Conservation (phyloP, 2,329 filamentous ascomycete genomes). For the Mycosphaerella arachidis region DNA sequence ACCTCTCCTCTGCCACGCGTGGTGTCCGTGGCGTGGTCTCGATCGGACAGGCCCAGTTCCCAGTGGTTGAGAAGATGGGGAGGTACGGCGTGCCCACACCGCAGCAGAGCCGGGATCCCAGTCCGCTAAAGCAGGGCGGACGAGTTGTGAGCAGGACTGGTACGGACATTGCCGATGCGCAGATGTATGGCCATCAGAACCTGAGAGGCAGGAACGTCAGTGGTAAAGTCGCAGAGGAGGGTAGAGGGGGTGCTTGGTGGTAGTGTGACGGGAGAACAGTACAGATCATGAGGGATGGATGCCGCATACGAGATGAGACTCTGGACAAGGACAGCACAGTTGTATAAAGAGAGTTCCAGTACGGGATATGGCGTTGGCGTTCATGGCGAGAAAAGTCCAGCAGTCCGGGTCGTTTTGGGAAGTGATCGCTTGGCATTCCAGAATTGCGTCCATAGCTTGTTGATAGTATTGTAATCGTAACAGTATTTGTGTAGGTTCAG, state of each 20-base stretch:
- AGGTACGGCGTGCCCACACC: slow-evolving; percentile 16
- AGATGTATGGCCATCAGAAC: slow-evolving; percentile 26
- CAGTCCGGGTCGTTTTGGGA: not conserved
- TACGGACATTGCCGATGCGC: slow-evolving; percentile 42
- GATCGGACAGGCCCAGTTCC: slow-evolving; percentile 14
- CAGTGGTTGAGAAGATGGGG: slow-evolving; percentile 1
- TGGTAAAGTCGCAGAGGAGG: slow-evolving; percentile 70
- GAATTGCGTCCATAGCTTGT: not conserved
- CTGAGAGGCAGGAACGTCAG: slow-evolving; percentile 57
- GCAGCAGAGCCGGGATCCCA: slow-evolving; percentile 14
- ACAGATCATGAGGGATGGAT: not conserved
- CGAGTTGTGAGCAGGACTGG: slow-evolving; percentile 46
- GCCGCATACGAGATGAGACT: not conserved
- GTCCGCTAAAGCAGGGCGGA: slow-evolving; percentile 23
- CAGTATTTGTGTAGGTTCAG: not conserved
- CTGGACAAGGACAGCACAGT: not conserved
- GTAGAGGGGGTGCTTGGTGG: slow-evolving; percentile 40
- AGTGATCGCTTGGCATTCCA: not conserved
- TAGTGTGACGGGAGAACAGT: not conserved
- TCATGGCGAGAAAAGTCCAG: not conserved
- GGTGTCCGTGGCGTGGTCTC: slow-evolving; percentile 31
- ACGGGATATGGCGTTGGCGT: not conserved
- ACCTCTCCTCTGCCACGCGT: slow-evolving; percentile 41
- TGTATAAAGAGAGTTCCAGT: not conserved
- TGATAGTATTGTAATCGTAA: not conserved